A percentile compares a stretch with the other conserved stretches of the same genome.
Evolutionary conservation across 2,329 filamentous ascomycete species (phyloP).

Genomic region (Aspergillus sp.): DNA sequence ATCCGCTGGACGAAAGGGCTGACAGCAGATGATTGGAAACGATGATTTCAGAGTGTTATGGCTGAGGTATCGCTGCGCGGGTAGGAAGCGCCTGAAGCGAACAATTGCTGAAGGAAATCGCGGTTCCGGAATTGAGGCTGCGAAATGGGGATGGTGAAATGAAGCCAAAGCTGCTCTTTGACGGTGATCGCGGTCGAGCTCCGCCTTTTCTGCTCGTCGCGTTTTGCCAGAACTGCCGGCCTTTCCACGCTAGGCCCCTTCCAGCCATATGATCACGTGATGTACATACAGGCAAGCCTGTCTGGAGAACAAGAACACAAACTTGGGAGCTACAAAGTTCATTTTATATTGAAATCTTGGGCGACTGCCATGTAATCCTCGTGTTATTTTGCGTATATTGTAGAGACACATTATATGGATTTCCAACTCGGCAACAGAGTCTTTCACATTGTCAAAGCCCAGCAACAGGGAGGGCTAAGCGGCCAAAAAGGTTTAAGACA

Average conservation of each 20-base stretch:
- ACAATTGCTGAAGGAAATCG: neutral
- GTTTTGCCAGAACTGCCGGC: slow-evolving; percentile 31
- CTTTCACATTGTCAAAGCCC: neutral
- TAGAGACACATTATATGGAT: neutral
- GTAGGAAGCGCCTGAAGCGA: neutral
- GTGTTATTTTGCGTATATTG: neutral
- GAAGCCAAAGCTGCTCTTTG: slow-evolving; percentile 18
- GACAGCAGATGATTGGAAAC: slow-evolving; percentile 4
- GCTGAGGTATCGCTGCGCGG: neutral
- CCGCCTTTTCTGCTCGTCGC: slow-evolving; percentile 29
- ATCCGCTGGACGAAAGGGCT: slow-evolving; percentile 23
- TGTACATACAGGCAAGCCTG: neutral
- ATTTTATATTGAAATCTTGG: too few species aligned
- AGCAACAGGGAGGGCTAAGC: neutral
- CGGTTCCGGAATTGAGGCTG: neutral
- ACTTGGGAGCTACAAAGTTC: too few species aligned
- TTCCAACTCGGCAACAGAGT: neutral
- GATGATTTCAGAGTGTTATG: neutral
- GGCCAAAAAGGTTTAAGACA: neutral
- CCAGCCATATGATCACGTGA: slow-evolving; percentile 29
- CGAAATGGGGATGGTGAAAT: slow-evolving; percentile 11
- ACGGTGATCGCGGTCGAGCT: slow-evolving; percentile 30
- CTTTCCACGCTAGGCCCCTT: slow-evolving; percentile 30
- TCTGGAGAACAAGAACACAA: too few species aligned
- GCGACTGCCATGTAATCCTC: neutral